A percentile compares a stretch with the other conserved stretches of the same genome.
Evolutionary conservation across 805 yeast genomes (phyloP).

Genomic region (Grigorovia transvaalensis): DNA sequence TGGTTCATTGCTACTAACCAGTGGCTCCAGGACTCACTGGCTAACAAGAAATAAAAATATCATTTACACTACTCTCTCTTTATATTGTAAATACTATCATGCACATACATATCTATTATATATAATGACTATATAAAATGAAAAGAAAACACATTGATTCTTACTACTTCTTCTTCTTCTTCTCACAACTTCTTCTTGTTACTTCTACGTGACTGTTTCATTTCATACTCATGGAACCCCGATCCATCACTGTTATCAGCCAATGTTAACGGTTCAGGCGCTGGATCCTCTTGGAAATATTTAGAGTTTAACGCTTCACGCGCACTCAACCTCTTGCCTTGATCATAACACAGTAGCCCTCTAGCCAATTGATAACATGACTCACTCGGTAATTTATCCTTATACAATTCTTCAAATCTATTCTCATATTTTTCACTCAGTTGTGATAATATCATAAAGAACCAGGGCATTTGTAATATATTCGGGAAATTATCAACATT

Average conservation of each 20-base stretch:
- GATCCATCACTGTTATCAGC: conserved; percentile 41
- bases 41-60: not conserved
- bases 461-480: conserved; percentile 82
- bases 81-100: no score
- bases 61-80: no score
- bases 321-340: conserved; percentile 57
- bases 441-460: conserved; percentile 65
- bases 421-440: conserved; percentile 19
- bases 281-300: conserved; percentile 65
- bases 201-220: conserved; percentile 33
- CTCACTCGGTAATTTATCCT: conserved; percentile 34
- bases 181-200: conserved; percentile 1
- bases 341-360: conserved; percentile 57
- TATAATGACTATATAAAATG: not conserved
- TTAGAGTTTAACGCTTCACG: conserved; percentile 55
- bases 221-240: conserved; percentile 95
- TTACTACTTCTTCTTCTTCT: no score
- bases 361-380: conserved; percentile 56
- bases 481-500: conserved; percentile 63
- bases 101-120: no score
- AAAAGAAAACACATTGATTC: not conserved
- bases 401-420: conserved; percentile 35
- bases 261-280: conserved; percentile 46
- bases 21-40: conserved; percentile 10
- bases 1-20: conserved; percentile 27